A percentile compares a stretch with the other conserved stretches of the same genome.
phyloP scores from a whole-genome alignment of 2,329 filamentous ascomycete genomes.

The Botrytis porri region DNA sequence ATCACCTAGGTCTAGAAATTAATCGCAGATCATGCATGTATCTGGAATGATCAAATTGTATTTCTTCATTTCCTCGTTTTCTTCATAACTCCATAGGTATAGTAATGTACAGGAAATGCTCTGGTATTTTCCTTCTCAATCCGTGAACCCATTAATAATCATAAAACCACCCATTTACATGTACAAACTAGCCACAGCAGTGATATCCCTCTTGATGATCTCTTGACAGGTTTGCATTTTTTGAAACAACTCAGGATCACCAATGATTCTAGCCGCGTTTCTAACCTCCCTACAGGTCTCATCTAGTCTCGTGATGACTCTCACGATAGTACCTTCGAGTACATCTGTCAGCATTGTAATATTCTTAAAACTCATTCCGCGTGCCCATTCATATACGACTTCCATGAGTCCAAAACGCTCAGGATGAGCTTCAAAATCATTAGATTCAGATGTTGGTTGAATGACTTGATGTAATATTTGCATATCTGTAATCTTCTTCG shows the following conservation, averaged over 20 bases:
- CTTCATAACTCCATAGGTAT: background rate
- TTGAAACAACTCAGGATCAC: conserved; percentile 85
- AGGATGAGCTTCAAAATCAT: conserved; percentile 83
- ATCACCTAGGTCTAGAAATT: background rate
- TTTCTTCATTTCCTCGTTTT: conserved; percentile 3
- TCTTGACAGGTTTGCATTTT: conserved; percentile 99
- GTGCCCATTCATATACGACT: conserved; percentile 97
- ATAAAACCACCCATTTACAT: conserved; percentile 55
- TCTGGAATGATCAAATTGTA: background rate
- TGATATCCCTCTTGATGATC: conserved; percentile 95
- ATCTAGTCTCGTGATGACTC: conserved; percentile 89
- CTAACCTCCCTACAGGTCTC: conserved; percentile 97
- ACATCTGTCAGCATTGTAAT: conserved; percentile 96
- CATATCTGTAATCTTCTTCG: conserved; percentile 86
- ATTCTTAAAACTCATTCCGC: conserved; percentile 97
- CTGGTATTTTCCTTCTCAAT: background rate
- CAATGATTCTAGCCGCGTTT: conserved; percentile 92
- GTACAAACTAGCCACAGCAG: conserved; percentile 82
- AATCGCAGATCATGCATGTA: background rate
- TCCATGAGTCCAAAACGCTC: conserved; percentile 86
- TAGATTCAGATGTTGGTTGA: conserved; percentile 81
- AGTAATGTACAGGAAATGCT: background rate
- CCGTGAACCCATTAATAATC: background rate
- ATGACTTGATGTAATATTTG: conserved; percentile 93
- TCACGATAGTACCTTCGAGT: conserved; percentile 93